Base-by-base conservation (phyloP, 257 asterid species). In the Primulina tabacum region DNA sequence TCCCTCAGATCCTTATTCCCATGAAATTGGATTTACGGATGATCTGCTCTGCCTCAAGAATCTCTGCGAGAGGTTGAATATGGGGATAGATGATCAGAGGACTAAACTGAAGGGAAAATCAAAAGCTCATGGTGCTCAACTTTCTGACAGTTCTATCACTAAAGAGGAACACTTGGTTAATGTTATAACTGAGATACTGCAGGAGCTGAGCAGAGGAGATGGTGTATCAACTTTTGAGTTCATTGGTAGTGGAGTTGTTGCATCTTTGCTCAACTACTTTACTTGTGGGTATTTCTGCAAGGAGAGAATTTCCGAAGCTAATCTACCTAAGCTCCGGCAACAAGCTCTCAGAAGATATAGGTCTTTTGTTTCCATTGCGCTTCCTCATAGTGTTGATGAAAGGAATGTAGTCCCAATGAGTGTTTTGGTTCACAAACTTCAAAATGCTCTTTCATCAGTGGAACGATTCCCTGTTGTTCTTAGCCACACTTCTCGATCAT, bases 161-260 rank as follows among this genome's bases (percentile, higher is more conserved):
- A 82, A 84, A 70, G 98, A 92, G 77, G 94, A 87, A 61, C 78
- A 80, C 65, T 80, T 92, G 82, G 84, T 82, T 74, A 89, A 81
- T 68, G 89, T 90, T 60, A 78, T 92, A 74, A 72, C 83, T 76
- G 96, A 88, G 85, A 85, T 95, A 80, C 74, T 95, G 84, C 78
- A 72, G 74, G 99, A 95, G 85, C 95, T 95, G 62, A 77, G 92
- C 84, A 84, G 82, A 80, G 98, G 87, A 52, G 98, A 89, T n/a
- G 97, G 99, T 29, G 98, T 95, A 37, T 95, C 99, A 50, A 92
- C 98, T 58, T 95, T 92, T 73, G 99, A 95, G 82, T 95, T 95
- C 65, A 89, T 89, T 66, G 97, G 99, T 70, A 92, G 99, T 74
- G 98, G 99, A 52, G 98, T 82, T 60, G 95, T 95, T 70, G 80